Evolutionary conservation across 768 basidiomycete genomes (phyloP).

Genomic region (Austroboletus eburneus): DNA sequence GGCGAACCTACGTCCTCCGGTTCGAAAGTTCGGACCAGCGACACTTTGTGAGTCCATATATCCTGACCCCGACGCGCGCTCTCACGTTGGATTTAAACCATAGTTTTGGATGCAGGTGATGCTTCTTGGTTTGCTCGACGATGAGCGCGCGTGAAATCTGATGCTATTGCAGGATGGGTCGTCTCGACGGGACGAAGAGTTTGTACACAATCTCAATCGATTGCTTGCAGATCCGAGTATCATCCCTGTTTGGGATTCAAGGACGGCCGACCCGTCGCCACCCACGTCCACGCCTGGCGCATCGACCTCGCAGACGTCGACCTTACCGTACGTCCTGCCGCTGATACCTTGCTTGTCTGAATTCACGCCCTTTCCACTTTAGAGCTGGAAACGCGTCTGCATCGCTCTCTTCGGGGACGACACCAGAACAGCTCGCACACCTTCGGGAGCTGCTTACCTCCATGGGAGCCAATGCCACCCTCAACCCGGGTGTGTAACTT

Average conservation of each 20-base stretch:
- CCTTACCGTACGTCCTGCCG: constrained; percentile 22
- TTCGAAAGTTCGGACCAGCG: constrained; percentile 87
- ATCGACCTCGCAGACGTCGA: constrained; percentile 34
- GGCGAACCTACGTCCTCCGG: constrained; percentile 82
- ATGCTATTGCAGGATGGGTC: constrained; percentile 70
- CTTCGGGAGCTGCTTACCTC: constrained; percentile 52
- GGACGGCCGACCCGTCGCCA: constrained; percentile 37
- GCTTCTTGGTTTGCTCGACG: neutral
- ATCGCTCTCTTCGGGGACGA: constrained; percentile 23
- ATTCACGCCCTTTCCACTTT: neutral
- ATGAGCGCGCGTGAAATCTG: too few species aligned
- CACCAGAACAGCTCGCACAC: constrained; percentile 65
- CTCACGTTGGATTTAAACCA: too few species aligned
- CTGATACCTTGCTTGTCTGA: neutral
- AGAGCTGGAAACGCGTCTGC: constrained; percentile 11
- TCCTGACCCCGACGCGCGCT: too few species aligned
- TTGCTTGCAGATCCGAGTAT: constrained; percentile 64
- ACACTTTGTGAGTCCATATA: constrained; percentile 66
- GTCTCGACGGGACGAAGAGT: constrained; percentile 63
- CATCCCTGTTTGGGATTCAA: constrained; percentile 53
- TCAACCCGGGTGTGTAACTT: constrained; percentile 13
- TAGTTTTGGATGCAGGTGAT: constrained; percentile 88
- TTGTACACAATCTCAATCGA: constrained; percentile 66
- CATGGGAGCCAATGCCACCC: constrained; percentile 34
- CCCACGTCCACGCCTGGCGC: constrained; percentile 40